phyloP scores from a whole-genome alignment of 805 yeast species.

The Metschnikowia lachancei region DNA sequence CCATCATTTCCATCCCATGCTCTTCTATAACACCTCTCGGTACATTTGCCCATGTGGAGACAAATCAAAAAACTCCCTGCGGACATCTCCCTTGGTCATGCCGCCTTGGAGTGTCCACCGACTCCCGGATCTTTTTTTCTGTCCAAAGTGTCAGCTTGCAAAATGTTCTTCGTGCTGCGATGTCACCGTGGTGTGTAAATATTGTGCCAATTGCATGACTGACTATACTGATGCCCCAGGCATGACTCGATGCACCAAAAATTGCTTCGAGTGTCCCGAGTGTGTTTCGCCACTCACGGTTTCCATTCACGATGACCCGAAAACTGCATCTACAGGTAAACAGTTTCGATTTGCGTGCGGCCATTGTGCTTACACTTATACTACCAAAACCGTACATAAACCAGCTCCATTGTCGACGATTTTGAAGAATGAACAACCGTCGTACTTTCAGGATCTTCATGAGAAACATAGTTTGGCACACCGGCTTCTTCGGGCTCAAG shows the following conservation, averaged over 20 bases:
- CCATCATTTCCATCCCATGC: conserved; percentile 5
- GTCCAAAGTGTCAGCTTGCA: conserved; percentile 36
- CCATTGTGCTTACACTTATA: conserved; percentile 15
- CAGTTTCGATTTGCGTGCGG: conserved; percentile 16
- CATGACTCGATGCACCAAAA: conserved; percentile 31
- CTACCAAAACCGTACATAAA: conserved; percentile 16
- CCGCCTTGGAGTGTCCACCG: conserved; percentile 11
- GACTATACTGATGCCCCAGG: conserved; percentile 30
- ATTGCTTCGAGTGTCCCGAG: conserved; percentile 40
- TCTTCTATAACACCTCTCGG: conserved; percentile 9
- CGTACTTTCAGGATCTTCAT: conserved; percentile 13
- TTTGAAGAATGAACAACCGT: conserved; percentile 11
- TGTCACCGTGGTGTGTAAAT: conserved; percentile 28
- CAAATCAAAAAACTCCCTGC: not conserved
- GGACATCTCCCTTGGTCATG: conserved; percentile 7
- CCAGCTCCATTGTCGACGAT: conserved; percentile 20
- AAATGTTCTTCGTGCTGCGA: conserved; percentile 29
- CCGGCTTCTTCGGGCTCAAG: conserved; percentile 3
- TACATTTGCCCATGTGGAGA: conserved; percentile 19
- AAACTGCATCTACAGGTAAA: conserved; percentile 11
- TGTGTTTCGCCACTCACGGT: conserved; percentile 32
- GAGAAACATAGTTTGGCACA: conserved; percentile 9
- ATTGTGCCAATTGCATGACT: conserved; percentile 37
- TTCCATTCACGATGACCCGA: conserved; percentile 17
- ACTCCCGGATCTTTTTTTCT: conserved; percentile 31